phyloP scores from a whole-genome alignment of 441 rosid species.

The Gossypium schwendimanii region DNA sequence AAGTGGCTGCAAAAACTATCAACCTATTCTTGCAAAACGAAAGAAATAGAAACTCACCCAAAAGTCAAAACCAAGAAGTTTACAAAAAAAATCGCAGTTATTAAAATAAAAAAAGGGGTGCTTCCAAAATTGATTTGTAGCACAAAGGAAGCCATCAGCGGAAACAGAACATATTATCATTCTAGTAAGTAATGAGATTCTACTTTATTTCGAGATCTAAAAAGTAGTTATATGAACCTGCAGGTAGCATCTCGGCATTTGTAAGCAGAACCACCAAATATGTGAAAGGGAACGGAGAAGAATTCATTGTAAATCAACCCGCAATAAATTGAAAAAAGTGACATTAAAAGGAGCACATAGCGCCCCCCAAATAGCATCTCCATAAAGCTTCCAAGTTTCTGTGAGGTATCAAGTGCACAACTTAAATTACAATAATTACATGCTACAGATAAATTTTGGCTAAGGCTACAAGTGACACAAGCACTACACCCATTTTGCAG shows the following conservation, averaged over 20 bases:
- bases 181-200: background rate
- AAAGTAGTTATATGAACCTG: slow-evolving; percentile 40
- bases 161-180: background rate
- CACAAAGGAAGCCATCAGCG: slow-evolving; percentile 7
- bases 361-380: slow-evolving; percentile 96
- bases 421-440: background rate
- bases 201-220: background rate
- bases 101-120: background rate
- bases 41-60: background rate
- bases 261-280: slow-evolving; percentile 91
- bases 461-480: background rate
- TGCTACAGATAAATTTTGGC: background rate
- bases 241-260: slow-evolving; percentile 73
- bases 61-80: background rate
- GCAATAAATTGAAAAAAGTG: slow-evolving; percentile 86
- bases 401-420: slow-evolving; percentile 13
- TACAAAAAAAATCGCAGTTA: background rate
- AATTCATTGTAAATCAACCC: slow-evolving; percentile 96
- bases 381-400: slow-evolving; percentile 99
- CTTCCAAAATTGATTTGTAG: background rate
- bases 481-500: background rate
- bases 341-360: slow-evolving; percentile 79
- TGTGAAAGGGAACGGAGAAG: slow-evolving; percentile 88
- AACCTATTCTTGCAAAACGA: background rate
- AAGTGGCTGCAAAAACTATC: background rate